phyloP scores from a whole-genome alignment of 345 rosid genomes.

The Salix koriyanagi region DNA sequence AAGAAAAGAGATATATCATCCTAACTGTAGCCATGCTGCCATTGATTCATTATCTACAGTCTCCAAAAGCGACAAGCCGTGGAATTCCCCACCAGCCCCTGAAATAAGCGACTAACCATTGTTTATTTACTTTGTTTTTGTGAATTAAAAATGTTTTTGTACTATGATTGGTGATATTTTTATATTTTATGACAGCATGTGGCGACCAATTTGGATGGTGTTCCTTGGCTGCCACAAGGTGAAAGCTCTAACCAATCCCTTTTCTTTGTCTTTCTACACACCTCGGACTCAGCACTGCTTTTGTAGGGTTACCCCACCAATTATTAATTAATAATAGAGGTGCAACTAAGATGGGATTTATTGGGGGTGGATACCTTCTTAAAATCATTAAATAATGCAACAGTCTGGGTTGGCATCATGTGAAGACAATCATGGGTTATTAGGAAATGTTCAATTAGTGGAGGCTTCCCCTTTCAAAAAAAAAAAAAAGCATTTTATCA shows the following conservation, averaged over 20 bases:
- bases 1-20: background rate
- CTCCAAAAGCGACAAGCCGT: conserved; percentile 25
- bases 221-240: conserved; percentile 27
- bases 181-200: conserved; percentile 27
- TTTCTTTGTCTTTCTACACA: background rate
- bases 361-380: conserved; percentile 11
- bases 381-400: conserved; percentile 7
- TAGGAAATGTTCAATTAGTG: conserved; percentile 14
- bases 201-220: conserved; percentile 41
- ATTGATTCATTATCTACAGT: conserved; percentile 1
- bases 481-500: too few species aligned
- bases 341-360: conserved; percentile 9
- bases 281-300: conserved; percentile 2
- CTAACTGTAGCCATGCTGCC: background rate
- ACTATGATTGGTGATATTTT: conserved; percentile 18
- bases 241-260: conserved; percentile 6
- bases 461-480: background rate
- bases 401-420: conserved; percentile 40
- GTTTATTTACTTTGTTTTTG: background rate
- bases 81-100: conserved; percentile 36
- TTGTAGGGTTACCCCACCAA: conserved; percentile 3
- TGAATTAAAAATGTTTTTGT: background rate
- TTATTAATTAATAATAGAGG: background rate
- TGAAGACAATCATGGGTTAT: conserved; percentile 40
- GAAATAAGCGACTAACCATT: conserved; percentile 21